phyloP scores from a whole-genome alignment of 768 basidiomycete genomes.

The Leccinellum luteum region DNA sequence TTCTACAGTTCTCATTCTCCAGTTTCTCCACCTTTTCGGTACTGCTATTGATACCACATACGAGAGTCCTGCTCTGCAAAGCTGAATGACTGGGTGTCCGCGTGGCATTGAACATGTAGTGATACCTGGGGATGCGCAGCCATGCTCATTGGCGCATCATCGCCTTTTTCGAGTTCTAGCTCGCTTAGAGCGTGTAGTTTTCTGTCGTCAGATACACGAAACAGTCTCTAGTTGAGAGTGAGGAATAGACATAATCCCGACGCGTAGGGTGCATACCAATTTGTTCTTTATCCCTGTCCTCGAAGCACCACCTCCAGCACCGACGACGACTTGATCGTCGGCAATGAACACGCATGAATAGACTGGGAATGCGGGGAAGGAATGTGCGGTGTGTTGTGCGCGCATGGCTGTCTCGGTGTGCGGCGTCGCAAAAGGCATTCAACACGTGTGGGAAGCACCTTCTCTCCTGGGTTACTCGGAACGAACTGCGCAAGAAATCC shows the following conservation, averaged over 20 bases:
- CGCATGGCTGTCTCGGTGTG: slow-evolving; percentile 50
- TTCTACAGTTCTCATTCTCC: slow-evolving; percentile 83
- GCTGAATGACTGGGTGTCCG: neutral
- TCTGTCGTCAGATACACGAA: slow-evolving; percentile 53
- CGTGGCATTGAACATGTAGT: slow-evolving; percentile 8
- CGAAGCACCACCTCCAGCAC: slow-evolving; percentile 87
- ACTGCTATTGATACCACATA: slow-evolving; percentile 87
- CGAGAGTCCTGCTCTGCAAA: slow-evolving; percentile 48
- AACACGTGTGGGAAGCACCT: slow-evolving; percentile 22
- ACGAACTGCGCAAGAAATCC: too few relatives aligned
- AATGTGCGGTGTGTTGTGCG: slow-evolving; percentile 71
- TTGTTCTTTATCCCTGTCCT: slow-evolving; percentile 93
- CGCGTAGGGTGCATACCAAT: slow-evolving; percentile 46
- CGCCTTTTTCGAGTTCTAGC: slow-evolving; percentile 71
- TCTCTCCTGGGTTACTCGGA: neutral
- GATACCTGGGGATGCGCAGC: slow-evolving; percentile 60
- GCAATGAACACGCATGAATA: slow-evolving; percentile 82
- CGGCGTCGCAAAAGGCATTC: neutral
- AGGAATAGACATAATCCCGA: slow-evolving; percentile 2
- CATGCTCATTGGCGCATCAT: slow-evolving; percentile 98
- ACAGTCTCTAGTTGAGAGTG: slow-evolving; percentile 54
- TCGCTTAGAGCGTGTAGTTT: slow-evolving; percentile 60
- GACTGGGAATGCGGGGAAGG: slow-evolving; percentile 82
- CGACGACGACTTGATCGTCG: slow-evolving; percentile 70
- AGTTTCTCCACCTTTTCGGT: slow-evolving; percentile 57